Percentiles rank a stretch among this genome's conserved stretches.
Evolutionary conservation across 139 green algal genomes (phyloP).

Genomic region (Micractinium sp.): DNA sequence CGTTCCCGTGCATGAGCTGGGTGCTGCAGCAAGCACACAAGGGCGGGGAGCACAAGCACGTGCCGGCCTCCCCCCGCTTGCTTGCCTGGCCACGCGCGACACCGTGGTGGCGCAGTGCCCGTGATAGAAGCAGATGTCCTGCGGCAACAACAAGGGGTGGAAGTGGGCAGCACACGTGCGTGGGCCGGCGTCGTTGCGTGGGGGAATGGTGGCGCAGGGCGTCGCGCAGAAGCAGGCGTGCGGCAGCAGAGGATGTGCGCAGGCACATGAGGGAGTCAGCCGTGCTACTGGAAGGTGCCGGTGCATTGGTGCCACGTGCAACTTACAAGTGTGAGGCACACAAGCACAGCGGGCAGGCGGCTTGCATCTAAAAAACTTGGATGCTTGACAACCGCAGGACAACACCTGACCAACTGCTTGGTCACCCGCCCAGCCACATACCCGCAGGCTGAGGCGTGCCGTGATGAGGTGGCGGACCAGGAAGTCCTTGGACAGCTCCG

Average conservation of each 20-base stretch:
- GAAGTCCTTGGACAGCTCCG: conserved; percentile 19
- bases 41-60: background rate
- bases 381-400: no score
- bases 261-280: background rate
- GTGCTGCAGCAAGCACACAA: background rate
- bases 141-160: background rate
- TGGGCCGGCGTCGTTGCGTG: no score
- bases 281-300: no score
- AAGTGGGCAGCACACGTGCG: no score
- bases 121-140: conserved; percentile 26
- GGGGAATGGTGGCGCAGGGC: no score
- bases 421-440: background rate
- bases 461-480: conserved; percentile 1
- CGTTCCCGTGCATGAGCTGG: no score
- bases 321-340: no score
- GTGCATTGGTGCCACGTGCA: background rate
- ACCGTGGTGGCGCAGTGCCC: conserved; percentile 32
- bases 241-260: background rate
- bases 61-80: background rate
- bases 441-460: conserved; percentile 19
- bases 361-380: no score
- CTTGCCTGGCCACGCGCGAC: conserved; percentile 13
- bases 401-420: no score
- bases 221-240: background rate
- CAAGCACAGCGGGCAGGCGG: background rate